Evolutionary conservation across 345 rosid species (phyloP).

Genomic region (Crucihimalaya himalaica): DNA sequence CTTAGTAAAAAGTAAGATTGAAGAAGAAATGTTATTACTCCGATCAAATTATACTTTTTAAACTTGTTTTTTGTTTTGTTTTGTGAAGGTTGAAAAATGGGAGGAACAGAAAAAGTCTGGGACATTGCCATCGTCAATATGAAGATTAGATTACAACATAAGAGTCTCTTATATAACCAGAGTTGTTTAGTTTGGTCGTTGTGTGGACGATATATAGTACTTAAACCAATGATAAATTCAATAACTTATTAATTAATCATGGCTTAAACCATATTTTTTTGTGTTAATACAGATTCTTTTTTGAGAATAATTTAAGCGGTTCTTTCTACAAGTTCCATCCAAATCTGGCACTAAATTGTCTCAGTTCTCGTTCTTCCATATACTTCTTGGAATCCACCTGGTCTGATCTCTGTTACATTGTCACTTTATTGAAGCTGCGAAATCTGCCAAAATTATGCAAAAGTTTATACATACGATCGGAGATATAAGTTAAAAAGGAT

Average conservation of each 20-base stretch:
- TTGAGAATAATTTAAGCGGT: not conserved
- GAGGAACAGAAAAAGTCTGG: conserved; percentile 31
- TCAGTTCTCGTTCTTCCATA: too few species aligned
- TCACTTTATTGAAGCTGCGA: too few species aligned
- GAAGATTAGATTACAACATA: not conserved
- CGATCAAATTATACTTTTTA: not conserved
- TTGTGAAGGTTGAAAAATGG: conserved; percentile 32
- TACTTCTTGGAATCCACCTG: too few species aligned
- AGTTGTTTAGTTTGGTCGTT: not conserved
- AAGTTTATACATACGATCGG: too few species aligned
- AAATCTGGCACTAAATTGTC: too few species aligned
- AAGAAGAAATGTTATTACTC: not conserved
- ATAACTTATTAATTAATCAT: not conserved
- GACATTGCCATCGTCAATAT: conserved; percentile 17
- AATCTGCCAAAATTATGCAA: too few species aligned
- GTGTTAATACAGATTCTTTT: not conserved
- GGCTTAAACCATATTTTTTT: not conserved
- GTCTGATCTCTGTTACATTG: too few species aligned
- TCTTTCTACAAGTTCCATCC: not conserved
- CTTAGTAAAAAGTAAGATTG: not conserved
- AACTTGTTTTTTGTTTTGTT: too few species aligned
- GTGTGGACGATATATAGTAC: not conserved
- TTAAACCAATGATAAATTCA: not conserved
- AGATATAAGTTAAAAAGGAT: too few species aligned
- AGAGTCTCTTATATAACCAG: not conserved